phyloP scores from a whole-genome alignment of 805 yeast genomes.

The Wickerhamomyces rabaulensis region DNA sequence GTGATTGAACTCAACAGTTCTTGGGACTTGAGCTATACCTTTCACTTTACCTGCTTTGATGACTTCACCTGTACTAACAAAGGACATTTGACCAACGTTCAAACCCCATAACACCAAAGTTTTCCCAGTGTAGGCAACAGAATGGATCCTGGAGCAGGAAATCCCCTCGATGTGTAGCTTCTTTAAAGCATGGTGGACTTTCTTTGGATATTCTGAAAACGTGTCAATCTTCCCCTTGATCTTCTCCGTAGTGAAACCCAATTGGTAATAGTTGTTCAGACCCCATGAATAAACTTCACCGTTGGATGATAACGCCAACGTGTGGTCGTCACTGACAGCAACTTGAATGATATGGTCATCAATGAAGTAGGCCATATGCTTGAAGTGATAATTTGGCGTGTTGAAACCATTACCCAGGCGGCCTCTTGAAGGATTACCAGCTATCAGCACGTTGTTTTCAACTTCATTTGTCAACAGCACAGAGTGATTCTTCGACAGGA shows the following conservation, averaged over 20 bases:
- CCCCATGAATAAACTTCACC: constrained; percentile 80
- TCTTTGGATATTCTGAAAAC: constrained; percentile 24
- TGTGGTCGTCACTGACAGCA: constrained; percentile 62
- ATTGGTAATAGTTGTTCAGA: constrained; percentile 56
- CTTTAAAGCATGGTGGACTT: constrained; percentile 22
- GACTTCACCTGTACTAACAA: constrained; percentile 28
- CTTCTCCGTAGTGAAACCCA: constrained; percentile 45
- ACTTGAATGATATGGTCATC: constrained; percentile 30
- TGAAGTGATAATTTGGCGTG: constrained; percentile 38
- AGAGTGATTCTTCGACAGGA: constrained; percentile 63
- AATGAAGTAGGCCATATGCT: constrained; percentile 34
- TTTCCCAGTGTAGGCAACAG: constrained; percentile 49
- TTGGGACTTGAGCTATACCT: constrained; percentile 39
- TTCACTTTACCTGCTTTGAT: constrained; percentile 25
- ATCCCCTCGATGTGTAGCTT: constrained; percentile 21
- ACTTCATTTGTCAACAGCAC: constrained; percentile 48
- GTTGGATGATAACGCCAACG: constrained; percentile 47
- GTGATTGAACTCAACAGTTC: constrained; percentile 30
- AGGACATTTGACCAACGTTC: constrained; percentile 79
- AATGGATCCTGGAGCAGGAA: constrained; percentile 63
- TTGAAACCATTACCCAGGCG: constrained; percentile 56
- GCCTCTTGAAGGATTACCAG: constrained; percentile 70
- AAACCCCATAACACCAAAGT: constrained; percentile 68
- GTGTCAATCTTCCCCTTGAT: constrained; percentile 22
- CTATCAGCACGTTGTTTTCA: constrained; percentile 43